Conservation (phyloP, 140 eudicot genomes). For the Oenanthe javanica region DNA sequence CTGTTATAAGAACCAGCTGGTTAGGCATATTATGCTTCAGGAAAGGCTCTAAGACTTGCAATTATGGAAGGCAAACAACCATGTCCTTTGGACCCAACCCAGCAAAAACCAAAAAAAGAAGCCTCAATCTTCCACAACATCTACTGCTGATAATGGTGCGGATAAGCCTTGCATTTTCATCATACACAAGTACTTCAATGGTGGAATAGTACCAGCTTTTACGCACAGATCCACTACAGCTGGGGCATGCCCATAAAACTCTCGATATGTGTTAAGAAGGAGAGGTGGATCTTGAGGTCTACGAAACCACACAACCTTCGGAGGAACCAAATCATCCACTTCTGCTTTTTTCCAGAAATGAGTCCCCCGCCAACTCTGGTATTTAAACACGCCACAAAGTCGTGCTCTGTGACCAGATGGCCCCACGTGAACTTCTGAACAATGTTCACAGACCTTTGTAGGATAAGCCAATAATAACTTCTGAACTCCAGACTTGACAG, state of each 20-base stretch:
- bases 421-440: conserved; percentile 84
- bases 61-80: neutral
- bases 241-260: conserved; percentile 86
- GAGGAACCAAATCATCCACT: conserved; percentile 84
- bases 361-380: conserved; percentile 64
- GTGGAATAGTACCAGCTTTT: conserved; percentile 66
- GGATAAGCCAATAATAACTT: conserved; percentile 69
- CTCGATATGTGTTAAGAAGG: conserved; percentile 55
- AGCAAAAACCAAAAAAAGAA: neutral
- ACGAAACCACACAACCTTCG: conserved; percentile 63
- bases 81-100: neutral
- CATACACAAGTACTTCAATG: conserved; percentile 56
- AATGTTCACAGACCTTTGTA: conserved; percentile 61
- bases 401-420: conserved; percentile 97
- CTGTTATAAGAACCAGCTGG: neutral
- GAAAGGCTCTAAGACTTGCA: neutral
- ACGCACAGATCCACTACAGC: conserved; percentile 85
- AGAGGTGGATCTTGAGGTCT: conserved; percentile 78
- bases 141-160: conserved; percentile 46
- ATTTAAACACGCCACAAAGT: conserved; percentile 77
- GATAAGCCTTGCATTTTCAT: conserved; percentile 78
- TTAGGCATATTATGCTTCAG: neutral
- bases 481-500: conserved; percentile 52
- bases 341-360: conserved; percentile 76
- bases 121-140: neutral